phyloP scores from a whole-genome alignment of 139 green algal genomes.

The Mesotaenium endlicherianum region DNA sequence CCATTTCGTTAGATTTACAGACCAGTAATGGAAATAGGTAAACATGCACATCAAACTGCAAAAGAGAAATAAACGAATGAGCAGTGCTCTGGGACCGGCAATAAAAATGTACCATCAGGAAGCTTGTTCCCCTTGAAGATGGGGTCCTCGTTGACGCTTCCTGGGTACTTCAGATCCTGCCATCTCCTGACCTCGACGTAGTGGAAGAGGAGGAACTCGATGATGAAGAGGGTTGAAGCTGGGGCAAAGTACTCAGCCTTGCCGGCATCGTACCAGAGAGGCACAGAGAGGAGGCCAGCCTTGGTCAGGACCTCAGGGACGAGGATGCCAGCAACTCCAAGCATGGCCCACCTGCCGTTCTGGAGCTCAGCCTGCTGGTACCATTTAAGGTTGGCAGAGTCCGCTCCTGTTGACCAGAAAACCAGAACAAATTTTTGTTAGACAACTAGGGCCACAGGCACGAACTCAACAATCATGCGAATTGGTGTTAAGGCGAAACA shows the following conservation, averaged over 20 bases:
- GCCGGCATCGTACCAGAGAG: slow-evolving; percentile 50
- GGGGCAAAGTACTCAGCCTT: slow-evolving; percentile 75
- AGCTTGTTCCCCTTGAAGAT: slow-evolving; percentile 65
- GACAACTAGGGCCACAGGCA: no score
- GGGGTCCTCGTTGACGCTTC: slow-evolving; percentile 71
- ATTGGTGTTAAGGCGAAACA: no score
- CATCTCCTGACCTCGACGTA: slow-evolving; percentile 75
- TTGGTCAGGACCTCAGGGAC: slow-evolving; percentile 63
- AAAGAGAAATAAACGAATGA: background rate
- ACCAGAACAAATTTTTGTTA: no score
- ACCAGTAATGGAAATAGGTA: background rate
- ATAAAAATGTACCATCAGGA: slow-evolving; percentile 8
- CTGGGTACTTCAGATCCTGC: slow-evolving; percentile 77
- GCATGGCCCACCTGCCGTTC: slow-evolving; percentile 88
- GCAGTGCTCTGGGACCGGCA: background rate
- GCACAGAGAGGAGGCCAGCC: slow-evolving; percentile 13
- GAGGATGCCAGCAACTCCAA: slow-evolving; percentile 82
- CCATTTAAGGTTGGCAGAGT: slow-evolving; percentile 56
- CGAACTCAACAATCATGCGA: no score
- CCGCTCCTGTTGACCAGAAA: no score
- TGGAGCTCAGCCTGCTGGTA: slow-evolving; percentile 61
- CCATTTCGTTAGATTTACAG: background rate
- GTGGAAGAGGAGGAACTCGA: slow-evolving; percentile 85
- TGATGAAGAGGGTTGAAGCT: slow-evolving; percentile 66
- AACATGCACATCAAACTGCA: background rate